These are phyloP conservation scores for Melaleuca quinquenervia DNA, from an alignment of 345 rosid genomes.

Conservation along the genomic window DNA sequence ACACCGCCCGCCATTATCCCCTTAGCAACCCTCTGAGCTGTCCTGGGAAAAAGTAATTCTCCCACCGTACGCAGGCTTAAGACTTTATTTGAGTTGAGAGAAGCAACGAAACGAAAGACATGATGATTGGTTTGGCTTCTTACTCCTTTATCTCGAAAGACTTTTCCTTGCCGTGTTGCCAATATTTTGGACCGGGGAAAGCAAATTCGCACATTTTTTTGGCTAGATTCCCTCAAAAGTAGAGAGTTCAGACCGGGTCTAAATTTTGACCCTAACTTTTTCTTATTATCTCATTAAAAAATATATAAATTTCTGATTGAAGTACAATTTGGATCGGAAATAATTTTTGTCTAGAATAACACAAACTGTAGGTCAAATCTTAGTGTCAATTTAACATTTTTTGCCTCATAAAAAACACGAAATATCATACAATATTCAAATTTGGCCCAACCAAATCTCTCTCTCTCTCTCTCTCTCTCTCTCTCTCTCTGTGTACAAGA, in stretches of 20 bases:
- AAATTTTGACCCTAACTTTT: not conserved
- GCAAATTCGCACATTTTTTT: not conserved
- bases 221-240: not conserved
- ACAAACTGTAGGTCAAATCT: not conserved
- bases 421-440: not conserved
- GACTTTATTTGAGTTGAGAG: not conserved
- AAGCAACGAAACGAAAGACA: not conserved
- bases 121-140: not conserved
- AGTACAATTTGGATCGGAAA: no score
- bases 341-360: not conserved
- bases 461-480: no score
- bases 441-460: not conserved
- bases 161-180: not conserved
- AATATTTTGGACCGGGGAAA: not conserved
- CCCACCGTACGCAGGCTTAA: not conserved
- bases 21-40: not conserved
- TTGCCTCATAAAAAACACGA: not conserved
- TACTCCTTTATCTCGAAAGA: not conserved
- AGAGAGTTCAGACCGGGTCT: not conserved
- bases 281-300: not conserved
- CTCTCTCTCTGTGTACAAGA: not conserved
- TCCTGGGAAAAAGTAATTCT: not conserved
- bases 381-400: not conserved
- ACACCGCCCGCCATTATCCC: not conserved
- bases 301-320: not conserved